Conservation (phyloP, 2,329 filamentous ascomycete species). For the Nectriaceae sp. region DNA sequence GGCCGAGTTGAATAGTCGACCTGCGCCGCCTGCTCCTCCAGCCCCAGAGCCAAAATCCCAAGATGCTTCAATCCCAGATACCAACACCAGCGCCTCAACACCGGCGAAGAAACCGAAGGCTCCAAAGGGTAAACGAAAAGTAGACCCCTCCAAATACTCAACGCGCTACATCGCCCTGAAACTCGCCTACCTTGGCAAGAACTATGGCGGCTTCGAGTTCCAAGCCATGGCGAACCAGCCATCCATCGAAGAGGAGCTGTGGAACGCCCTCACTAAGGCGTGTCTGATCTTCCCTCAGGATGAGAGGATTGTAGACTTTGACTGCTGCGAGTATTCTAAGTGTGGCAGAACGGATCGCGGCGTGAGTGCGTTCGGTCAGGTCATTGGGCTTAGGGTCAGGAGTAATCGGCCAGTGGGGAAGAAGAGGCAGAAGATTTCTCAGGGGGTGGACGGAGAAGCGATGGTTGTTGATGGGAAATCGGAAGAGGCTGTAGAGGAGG, state of each 20-base stretch:
- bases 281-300: slow-evolving; percentile 76
- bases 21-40: slow-evolving; percentile 24
- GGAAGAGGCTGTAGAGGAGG: slow-evolving; percentile 16
- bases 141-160: slow-evolving; percentile 80
- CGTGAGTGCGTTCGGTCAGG: slow-evolving; percentile 96
- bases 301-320: slow-evolving; percentile 70
- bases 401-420: slow-evolving; percentile 68
- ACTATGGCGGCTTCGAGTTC: slow-evolving; percentile 93
- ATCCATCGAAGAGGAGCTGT: slow-evolving; percentile 90
- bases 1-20: slow-evolving; percentile 57
- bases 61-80: not conserved
- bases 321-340: slow-evolving; percentile 88
- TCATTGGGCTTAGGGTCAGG: slow-evolving; percentile 79
- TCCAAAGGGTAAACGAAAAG: slow-evolving; percentile 51
- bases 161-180: slow-evolving; percentile 89
- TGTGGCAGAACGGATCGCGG: slow-evolving; percentile 91
- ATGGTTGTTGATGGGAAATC: slow-evolving; percentile 9
- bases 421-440: slow-evolving; percentile 14
- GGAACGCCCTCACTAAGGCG: slow-evolving; percentile 83
- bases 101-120: slow-evolving; percentile 29
- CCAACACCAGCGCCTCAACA: not conserved
- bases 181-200: slow-evolving; percentile 87
- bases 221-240: slow-evolving; percentile 71
- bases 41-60: slow-evolving; percentile 7
- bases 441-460: slow-evolving; percentile 17